Evolutionary conservation across 176 grass and related monocot genomes (phyloP).

Genomic region (Eleusine indica): DNA sequence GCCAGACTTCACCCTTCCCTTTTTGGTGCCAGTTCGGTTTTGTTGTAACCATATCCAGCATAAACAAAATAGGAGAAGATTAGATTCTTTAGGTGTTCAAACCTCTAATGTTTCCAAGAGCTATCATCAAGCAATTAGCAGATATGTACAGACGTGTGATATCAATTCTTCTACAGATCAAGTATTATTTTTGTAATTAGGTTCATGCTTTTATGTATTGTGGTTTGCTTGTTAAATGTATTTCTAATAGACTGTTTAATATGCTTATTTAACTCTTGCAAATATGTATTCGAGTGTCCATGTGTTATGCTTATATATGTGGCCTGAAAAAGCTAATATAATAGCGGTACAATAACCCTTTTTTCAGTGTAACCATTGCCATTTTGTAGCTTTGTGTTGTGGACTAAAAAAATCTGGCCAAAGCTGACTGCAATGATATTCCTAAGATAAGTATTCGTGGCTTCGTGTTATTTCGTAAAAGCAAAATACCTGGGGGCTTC

Average conservation of each 20-base stretch:
- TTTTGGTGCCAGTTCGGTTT: conserved; percentile 27
- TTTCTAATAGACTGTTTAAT: background rate
- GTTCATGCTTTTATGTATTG: background rate
- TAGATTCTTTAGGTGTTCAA: conserved; percentile 14
- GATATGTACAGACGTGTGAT: conserved; percentile 23
- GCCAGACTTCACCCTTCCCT: background rate
- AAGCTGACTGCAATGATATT: background rate
- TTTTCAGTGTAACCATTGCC: background rate
- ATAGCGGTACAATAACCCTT: background rate
- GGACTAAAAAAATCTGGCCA: background rate
- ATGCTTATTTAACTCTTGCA: background rate
- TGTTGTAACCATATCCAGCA: conserved; percentile 17
- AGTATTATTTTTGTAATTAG: conserved; percentile 37
- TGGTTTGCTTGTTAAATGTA: conserved; percentile 17
- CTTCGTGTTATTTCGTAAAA: too few species aligned
- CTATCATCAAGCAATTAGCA: conserved; percentile 14
- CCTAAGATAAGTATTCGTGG: too few species aligned
- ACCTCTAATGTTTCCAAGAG: conserved; percentile 8
- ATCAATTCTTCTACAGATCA: conserved; percentile 47
- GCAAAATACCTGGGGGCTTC: too few species aligned
- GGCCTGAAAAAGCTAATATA: background rate
- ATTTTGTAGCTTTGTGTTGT: background rate
- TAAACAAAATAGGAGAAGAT: conserved; percentile 36
- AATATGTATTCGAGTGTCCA: background rate
- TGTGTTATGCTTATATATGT: background rate